These are phyloP conservation scores for Taiozyma onychis DNA, from an alignment of 1,139 yeast species.

Conservation along the genomic window DNA sequence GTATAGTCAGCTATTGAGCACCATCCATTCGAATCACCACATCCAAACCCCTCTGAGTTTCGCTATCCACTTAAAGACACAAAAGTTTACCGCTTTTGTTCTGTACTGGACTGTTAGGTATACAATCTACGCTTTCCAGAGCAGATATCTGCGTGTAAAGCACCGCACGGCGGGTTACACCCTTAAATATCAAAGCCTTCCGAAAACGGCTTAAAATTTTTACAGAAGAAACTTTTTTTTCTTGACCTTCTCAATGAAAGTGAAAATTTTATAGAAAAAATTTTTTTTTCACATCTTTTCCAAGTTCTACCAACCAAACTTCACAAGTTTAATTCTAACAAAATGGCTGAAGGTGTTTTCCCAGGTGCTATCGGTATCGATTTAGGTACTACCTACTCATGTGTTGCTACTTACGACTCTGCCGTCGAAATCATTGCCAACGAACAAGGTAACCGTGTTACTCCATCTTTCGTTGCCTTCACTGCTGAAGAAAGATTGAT, in stretches of 20 bases:
- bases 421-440: slow-evolving; percentile 95
- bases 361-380: slow-evolving; percentile 99
- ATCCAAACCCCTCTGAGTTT: not conserved
- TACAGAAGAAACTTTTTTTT: not conserved
- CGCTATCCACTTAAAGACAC: not conserved
- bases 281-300: slow-evolving; percentile 9
- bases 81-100: not conserved
- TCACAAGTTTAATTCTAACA: slow-evolving; percentile 17
- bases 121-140: slow-evolving; percentile 9
- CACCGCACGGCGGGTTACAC: slow-evolving; percentile 13
- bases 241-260: slow-evolving; percentile 1
- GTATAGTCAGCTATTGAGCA: slow-evolving; percentile 16
- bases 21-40: not conserved
- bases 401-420: slow-evolving; percentile 93
- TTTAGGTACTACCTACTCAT: slow-evolving; percentile 95
- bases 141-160: slow-evolving; percentile 4
- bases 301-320: slow-evolving; percentile 2
- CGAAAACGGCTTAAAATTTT: slow-evolving; percentile 2
- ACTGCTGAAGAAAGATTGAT: slow-evolving; percentile 94
- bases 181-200: slow-evolving; percentile 6
- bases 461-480: slow-evolving; percentile 98
- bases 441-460: slow-evolving; percentile 99
- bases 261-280: slow-evolving; percentile 15
- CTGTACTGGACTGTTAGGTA: slow-evolving; percentile 8
- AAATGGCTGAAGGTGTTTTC: slow-evolving; percentile 98